Base-by-base conservation (phyloP, 305 asterid species). In the Fraxinus ornus region DNA sequence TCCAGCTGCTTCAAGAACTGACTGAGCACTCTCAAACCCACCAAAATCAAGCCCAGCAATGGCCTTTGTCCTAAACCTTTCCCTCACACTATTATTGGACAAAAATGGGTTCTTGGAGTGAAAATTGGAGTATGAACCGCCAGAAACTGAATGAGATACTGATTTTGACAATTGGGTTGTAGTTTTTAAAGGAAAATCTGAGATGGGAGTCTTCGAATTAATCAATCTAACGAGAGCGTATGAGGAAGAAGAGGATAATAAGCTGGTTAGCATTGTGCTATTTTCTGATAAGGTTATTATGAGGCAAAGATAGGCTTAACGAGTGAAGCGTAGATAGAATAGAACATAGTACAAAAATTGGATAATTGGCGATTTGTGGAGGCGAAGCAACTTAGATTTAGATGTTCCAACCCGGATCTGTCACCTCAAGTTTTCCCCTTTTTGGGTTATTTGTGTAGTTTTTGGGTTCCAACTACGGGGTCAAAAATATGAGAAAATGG, bases 1-100 rank as follows among this genome's bases (percentile, higher is more conserved):
- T 4, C 89, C 92, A 79, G 81, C 91, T 28, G 98, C 99, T 88
- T 93, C 98, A 26, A 93, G 13, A 55, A 95, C 94, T 64, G 99
- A 92, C 24, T 93, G 98, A 9, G 89, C 93, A 78, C 95, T 88
- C 90, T 95, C 92, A 80, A 95, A 89, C 52, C 89, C 93, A 79
- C 90, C 89, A 75, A 89, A 82, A 83, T 91, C 98, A 39, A 95
- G 86, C 78, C 94, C 98, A 2, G 90, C 71, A 52, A 93, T 17
- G 13, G 97, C 97, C 85, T 80, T 84, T 86, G 88, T 83, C 74
- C 73, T 86, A 39, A 89, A 88, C 55, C 52, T 85, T 81, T 83
- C 84, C 75, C 89, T 87, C 77, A 57, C 86, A 66, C 49, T 72
- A 72, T 79, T 87, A 28, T 82, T 85, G 80, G 47, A 68, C 0